phyloP scores from a whole-genome alignment of 176 grass and related monocot genomes.

The Paspalum notatum region DNA sequence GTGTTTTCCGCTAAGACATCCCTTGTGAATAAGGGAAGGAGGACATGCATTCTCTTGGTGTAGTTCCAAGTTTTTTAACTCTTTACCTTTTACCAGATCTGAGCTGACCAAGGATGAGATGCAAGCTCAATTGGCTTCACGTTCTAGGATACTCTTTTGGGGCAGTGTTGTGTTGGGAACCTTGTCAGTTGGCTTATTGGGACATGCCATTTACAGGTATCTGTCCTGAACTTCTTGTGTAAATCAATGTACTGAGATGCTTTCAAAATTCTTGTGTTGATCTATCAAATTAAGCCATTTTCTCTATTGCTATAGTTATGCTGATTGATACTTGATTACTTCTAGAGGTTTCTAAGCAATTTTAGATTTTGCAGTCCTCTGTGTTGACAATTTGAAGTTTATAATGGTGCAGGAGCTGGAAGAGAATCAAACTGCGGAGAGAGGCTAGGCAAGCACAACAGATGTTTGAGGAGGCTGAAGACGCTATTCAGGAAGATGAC shows the following conservation, averaged over 20 bases:
- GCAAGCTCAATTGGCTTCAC: constrained; percentile 60
- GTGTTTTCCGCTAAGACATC: constrained; percentile 2
- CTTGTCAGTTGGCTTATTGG: constrained; percentile 67
- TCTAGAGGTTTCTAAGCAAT: constrained; percentile 28
- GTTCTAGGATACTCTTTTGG: constrained; percentile 67
- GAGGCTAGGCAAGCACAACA: constrained; percentile 54
- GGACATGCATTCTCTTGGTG: constrained; percentile 28
- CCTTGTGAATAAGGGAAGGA: neutral
- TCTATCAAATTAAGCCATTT: neutral
- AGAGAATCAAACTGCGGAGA: constrained; percentile 63
- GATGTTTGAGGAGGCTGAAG: constrained; percentile 47
- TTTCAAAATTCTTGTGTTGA: neutral
- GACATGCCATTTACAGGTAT: constrained; percentile 82
- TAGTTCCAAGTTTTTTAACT: constrained; percentile 33
- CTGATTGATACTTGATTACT: constrained; percentile 22
- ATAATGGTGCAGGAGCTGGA: constrained; percentile 58
- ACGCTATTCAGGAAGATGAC: constrained; percentile 30
- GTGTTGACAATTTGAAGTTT: constrained; percentile 29
- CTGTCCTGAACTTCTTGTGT: constrained; percentile 3
- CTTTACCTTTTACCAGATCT: constrained; percentile 61
- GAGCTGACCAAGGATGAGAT: constrained; percentile 88
- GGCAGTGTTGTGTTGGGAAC: constrained; percentile 76
- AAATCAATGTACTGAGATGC: neutral
- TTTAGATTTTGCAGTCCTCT: neutral
- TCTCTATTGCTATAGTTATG: neutral